phyloP scores from a whole-genome alignment of 1,284 basidiomycete genomes.

The Microbotryomycetes sp. region DNA sequence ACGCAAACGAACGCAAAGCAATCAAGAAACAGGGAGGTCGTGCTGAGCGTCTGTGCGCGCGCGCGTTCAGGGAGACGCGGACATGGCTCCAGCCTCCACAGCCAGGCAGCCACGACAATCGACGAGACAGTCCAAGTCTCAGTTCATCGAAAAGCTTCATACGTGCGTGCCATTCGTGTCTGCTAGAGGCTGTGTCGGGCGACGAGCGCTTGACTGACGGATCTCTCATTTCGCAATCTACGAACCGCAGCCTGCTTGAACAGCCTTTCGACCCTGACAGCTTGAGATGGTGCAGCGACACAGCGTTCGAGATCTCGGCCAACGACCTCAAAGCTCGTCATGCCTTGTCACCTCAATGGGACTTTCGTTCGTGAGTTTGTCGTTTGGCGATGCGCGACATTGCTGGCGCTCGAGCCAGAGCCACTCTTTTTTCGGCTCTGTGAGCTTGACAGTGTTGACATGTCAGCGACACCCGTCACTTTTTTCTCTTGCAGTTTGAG shows the following conservation, averaged over 20 bases:
- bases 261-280: conserved; percentile 9
- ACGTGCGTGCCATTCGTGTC: neutral
- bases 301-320: conserved; percentile 21
- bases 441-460: neutral
- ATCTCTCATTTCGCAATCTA: neutral
- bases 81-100: too few species aligned
- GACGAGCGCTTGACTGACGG: neutral
- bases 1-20: too few species aligned
- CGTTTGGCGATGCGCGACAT: too few species aligned
- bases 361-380: conserved; percentile 18
- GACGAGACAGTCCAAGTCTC: too few species aligned
- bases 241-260: conserved; percentile 20
- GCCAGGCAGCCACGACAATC: too few species aligned
- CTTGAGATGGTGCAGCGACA: conserved; percentile 15
- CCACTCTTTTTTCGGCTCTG: neutral
- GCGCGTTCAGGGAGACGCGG: too few species aligned
- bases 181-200: neutral
- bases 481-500: conserved; percentile 11
- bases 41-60: too few species aligned
- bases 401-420: neutral
- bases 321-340: conserved; percentile 18
- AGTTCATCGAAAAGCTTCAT: conserved; percentile 28
- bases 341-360: conserved; percentile 20
- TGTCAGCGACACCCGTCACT: neutral
- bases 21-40: too few species aligned